Percentiles rank a stretch among this genome's conserved stretches.
Evolutionary conservation across 257 asterid genomes (phyloP).

Genomic region (Nicotiana attenuata): DNA sequence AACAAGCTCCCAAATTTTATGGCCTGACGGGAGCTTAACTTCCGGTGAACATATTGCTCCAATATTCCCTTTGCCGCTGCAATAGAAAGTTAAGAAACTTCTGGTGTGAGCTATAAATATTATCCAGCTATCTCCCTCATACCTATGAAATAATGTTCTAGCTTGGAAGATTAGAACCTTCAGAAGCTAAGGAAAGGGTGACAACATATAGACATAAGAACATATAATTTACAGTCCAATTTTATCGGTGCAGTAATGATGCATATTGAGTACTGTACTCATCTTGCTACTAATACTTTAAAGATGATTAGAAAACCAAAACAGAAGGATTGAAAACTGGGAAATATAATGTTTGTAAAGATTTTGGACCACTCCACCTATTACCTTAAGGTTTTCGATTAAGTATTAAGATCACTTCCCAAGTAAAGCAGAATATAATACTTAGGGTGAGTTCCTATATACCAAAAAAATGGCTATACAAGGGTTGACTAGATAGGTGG

Average conservation of each 20-base stretch:
- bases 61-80: too few relatives aligned
- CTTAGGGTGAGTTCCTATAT: background rate
- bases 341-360: background rate
- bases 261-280: background rate
- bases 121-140: background rate
- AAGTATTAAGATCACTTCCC: background rate
- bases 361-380: background rate
- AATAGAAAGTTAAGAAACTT: too few relatives aligned
- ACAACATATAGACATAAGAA: background rate
- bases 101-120: background rate
- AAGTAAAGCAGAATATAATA: background rate
- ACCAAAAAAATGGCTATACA: background rate
- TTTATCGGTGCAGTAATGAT: background rate
- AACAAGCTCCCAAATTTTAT: too few relatives aligned
- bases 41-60: too few relatives aligned
- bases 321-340: background rate
- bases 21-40: too few relatives aligned
- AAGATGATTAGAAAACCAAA: background rate
- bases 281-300: background rate
- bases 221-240: background rate
- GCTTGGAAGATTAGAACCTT: background rate
- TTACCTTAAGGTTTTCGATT: background rate
- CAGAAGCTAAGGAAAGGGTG: background rate
- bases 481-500: background rate
- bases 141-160: too few relatives aligned